Conservation (phyloP, 2,329 filamentous ascomycete genomes). For the Alternaria panax region DNA sequence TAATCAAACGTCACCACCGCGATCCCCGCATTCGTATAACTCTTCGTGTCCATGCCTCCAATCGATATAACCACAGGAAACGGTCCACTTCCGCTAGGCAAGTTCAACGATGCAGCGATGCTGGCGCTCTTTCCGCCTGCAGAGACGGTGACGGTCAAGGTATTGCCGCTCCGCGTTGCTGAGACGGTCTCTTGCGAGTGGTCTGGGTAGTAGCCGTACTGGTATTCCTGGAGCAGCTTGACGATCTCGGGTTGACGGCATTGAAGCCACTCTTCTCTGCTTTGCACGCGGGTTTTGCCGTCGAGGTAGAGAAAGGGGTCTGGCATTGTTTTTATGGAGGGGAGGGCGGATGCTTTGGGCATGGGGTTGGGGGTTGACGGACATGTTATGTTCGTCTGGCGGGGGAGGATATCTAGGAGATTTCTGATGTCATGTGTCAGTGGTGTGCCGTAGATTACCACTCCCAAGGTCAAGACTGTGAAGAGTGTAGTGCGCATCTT, state of each 20-base stretch:
- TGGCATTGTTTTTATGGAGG: slow-evolving; percentile 46
- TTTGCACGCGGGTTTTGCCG: slow-evolving; percentile 54
- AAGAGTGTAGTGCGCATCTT: slow-evolving; percentile 21
- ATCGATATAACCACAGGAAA: slow-evolving; percentile 58
- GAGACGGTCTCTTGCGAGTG: slow-evolving; percentile 57
- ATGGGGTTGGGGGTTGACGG: slow-evolving; percentile 36
- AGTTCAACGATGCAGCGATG: slow-evolving; percentile 55
- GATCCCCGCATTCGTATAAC: slow-evolving; percentile 58
- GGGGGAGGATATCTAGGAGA: slow-evolving; percentile 23
- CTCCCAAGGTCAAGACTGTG: slow-evolving; percentile 12
- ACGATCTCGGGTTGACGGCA: slow-evolving; percentile 62
- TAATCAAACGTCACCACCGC: slow-evolving; percentile 61
- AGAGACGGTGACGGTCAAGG: slow-evolving; percentile 54
- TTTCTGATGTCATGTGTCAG: slow-evolving; percentile 4
- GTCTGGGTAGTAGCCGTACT: slow-evolving; percentile 62
- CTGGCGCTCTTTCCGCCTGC: slow-evolving; percentile 55
- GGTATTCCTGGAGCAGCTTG: slow-evolving; percentile 59
- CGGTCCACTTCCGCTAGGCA: slow-evolving; percentile 54
- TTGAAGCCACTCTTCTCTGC: slow-evolving; percentile 58
- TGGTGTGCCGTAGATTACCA: slow-evolving; percentile 18
- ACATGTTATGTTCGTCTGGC: slow-evolving; percentile 35
- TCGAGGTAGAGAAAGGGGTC: slow-evolving; percentile 57
- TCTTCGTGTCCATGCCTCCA: slow-evolving; percentile 59
- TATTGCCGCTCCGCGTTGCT: slow-evolving; percentile 57
- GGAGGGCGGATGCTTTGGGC: slow-evolving; percentile 33